A percentile compares a stretch with the other conserved stretches of the same genome.
Evolutionary conservation across 257 asterid genomes (phyloP).

Genomic region (Solanum lycopersicoides): DNA sequence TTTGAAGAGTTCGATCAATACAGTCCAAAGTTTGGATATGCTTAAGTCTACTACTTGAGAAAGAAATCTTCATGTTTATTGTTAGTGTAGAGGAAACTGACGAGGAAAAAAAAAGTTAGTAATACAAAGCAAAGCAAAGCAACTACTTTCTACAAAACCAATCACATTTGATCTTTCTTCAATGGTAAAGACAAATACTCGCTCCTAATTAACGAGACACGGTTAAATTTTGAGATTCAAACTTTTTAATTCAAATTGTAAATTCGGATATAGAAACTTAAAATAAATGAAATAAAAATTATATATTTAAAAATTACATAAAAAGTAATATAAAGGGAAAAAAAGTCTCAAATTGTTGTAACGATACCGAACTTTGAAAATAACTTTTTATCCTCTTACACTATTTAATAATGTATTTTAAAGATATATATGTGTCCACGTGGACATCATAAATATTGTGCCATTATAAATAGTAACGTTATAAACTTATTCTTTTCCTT

Average conservation of each 20-base stretch:
- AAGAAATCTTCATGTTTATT: background rate
- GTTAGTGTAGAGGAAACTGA: background rate
- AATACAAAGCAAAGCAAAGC: background rate
- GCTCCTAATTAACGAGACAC: no score
- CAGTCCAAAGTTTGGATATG: background rate
- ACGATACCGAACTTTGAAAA: no score
- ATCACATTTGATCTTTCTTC: background rate
- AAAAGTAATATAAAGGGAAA: no score
- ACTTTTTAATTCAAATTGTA: no score
- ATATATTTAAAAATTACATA: no score
- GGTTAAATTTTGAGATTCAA: background rate
- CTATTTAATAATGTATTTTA: no score
- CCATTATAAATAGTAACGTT: no score
- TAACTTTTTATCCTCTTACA: no score
- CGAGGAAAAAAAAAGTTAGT: background rate
- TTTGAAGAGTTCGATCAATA: background rate
- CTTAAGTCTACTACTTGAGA: background rate
- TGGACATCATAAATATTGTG: no score
- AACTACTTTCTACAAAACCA: background rate
- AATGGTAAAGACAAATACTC: background rate
- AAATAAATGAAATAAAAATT: no score
- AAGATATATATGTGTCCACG: no score
- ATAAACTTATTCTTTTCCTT: background rate
- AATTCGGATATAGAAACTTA: background rate
- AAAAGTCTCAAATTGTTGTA: no score